phyloP scores from a whole-genome alignment of 169 alveolate genomes.

The Cytauxzoon felis region DNA sequence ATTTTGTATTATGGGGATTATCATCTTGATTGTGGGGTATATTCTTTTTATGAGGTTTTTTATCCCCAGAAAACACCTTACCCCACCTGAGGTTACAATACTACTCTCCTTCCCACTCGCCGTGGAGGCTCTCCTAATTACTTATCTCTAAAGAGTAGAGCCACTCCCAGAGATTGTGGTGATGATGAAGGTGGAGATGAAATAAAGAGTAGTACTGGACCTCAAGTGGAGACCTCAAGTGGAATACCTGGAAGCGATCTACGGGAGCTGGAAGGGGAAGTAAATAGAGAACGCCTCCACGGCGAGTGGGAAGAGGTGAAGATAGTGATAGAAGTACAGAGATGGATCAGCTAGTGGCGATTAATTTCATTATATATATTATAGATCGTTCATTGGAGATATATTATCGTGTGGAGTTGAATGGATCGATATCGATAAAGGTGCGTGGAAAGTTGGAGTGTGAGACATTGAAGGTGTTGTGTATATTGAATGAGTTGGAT shows the following conservation, averaged over 20 bases:
- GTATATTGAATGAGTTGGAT: slow-evolving; percentile 48
- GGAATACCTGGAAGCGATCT: no score
- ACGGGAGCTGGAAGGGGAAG: no score
- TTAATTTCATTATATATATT: not conserved
- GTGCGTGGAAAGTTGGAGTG: slow-evolving; percentile 45
- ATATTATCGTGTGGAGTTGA: slow-evolving; percentile 17
- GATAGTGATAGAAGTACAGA: not conserved
- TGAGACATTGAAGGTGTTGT: slow-evolving; percentile 20
- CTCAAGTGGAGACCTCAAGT: no score
- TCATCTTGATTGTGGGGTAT: no score
- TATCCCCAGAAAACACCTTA: no score
- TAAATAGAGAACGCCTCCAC: no score
- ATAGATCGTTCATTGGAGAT: slow-evolving; percentile 36
- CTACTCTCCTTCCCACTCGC: no score
- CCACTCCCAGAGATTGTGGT: not conserved
- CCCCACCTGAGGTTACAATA: not conserved
- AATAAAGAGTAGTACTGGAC: no score
- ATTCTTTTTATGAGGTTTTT: no score
- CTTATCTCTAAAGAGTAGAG: no score
- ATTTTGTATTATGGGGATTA: no score
- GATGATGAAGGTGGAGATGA: not conserved
- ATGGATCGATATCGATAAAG: slow-evolving; percentile 43
- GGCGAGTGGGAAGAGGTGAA: not conserved
- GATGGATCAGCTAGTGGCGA: not conserved
- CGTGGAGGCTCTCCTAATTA: no score